Evolutionary conservation across 352 stramenopile species (phyloP).

Genomic region (Pythium graminicola): DNA sequence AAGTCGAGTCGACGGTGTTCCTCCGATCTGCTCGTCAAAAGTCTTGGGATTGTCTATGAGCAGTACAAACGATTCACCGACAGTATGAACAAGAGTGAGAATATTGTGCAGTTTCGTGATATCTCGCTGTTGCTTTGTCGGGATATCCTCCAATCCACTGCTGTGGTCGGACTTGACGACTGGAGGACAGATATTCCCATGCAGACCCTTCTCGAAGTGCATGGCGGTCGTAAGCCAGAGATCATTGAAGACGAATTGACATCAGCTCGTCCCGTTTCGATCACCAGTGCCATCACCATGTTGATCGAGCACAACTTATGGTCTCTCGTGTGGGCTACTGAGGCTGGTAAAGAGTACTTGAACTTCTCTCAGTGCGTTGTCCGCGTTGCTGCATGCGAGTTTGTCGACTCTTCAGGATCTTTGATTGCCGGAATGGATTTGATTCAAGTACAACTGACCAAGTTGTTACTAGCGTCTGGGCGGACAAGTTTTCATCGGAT

Average conservation of each 20-base stretch:
- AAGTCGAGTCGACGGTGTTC: not conserved
- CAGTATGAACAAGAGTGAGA: not conserved
- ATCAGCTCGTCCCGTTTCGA: not conserved
- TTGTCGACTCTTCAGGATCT: not conserved
- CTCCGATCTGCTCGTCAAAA: not conserved
- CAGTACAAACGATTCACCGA: not conserved
- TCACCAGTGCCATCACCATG: not conserved
- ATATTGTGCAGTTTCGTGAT: conserved; percentile 2
- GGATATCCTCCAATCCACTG: conserved; percentile 2
- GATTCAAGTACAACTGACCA: conserved; percentile 23
- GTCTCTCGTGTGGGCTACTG: conserved; percentile 4
- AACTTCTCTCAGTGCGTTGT: not conserved
- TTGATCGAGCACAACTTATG: conserved; percentile 4
- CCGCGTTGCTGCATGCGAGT: not conserved
- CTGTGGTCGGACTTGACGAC: not conserved
- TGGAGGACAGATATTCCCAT: not conserved
- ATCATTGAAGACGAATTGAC: not conserved
- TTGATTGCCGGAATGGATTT: conserved; percentile 19
- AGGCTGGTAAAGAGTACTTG: not conserved
- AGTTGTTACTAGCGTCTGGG: conserved; percentile 30
- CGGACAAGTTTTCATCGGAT: conserved; percentile 12
- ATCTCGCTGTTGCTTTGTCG: conserved; percentile 3
- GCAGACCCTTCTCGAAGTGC: not conserved
- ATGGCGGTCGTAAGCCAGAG: not conserved
- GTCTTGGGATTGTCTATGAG: not conserved